These are phyloP conservation scores for Castanea sativa DNA, from an alignment of 306 rosid genomes.

Conservation along the genomic window DNA sequence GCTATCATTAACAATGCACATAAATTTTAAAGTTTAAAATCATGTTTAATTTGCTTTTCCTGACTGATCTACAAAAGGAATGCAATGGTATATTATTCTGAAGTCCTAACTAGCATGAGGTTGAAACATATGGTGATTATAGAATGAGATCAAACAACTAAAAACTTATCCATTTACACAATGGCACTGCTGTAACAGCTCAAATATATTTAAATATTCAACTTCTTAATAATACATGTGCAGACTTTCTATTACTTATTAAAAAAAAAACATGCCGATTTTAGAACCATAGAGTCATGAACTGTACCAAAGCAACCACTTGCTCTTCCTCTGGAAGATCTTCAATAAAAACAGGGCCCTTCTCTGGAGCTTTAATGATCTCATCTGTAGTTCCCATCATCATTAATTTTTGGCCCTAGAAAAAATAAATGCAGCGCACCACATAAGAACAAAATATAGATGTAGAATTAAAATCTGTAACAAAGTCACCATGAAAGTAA, in stretches of 20 bases:
- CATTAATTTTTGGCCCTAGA: constrained; percentile 96
- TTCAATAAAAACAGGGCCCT: constrained; percentile 86
- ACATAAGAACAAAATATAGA: neutral
- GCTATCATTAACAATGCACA: neutral
- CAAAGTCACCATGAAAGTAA: constrained; percentile 17
- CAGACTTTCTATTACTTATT: neutral
- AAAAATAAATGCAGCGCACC: constrained; percentile 20
- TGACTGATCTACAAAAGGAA: neutral
- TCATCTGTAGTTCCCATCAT: constrained; percentile 99
- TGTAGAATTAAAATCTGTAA: neutral
- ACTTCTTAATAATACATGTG: neutral
- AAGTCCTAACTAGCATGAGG: neutral
- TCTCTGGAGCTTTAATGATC: constrained; percentile 86
- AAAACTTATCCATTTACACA: neutral
- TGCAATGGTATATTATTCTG: neutral
- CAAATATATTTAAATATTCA: too few species aligned
- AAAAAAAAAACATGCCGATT: constrained; percentile 7
- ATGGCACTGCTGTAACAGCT: neutral
- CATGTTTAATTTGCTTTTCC: neutral
- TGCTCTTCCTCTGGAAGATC: constrained; percentile 99
- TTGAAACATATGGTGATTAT: neutral
- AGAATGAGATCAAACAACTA: constrained; percentile 9
- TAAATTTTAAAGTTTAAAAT: neutral
- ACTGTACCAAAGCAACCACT: constrained; percentile 66
- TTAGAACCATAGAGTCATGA: constrained; percentile 4